A percentile compares a stretch with the other conserved stretches of the same genome.
Evolutionary conservation across 1,284 basidiomycete species (phyloP).

Genomic region (Ganoderma sinense): DNA sequence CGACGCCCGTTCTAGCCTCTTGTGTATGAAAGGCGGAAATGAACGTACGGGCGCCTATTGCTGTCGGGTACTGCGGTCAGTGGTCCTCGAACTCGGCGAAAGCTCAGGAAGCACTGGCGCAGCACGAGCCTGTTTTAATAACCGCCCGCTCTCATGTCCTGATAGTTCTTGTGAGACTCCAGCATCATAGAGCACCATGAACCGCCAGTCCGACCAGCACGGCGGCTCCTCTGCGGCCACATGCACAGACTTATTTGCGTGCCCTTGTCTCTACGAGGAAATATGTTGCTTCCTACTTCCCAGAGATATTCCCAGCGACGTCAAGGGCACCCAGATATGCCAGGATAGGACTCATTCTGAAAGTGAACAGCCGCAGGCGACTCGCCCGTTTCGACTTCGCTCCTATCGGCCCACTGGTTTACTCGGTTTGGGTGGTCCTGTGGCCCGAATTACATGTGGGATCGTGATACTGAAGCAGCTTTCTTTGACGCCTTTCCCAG

Average conservation of each 20-base stretch:
- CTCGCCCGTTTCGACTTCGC: neutral
- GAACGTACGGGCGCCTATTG: slow-evolving; percentile 1
- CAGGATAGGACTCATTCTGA: neutral
- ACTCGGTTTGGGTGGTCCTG: neutral
- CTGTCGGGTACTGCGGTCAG: neutral
- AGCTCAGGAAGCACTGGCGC: neutral
- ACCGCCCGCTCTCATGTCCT: neutral
- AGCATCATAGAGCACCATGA: neutral
- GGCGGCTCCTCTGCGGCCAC: slow-evolving; percentile 3
- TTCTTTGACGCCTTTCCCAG: slow-evolving; percentile 31
- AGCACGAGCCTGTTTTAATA: neutral
- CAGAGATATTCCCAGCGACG: slow-evolving; percentile 6
- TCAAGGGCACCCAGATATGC: neutral
- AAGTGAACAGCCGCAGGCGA: neutral
- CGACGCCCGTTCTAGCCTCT: neutral
- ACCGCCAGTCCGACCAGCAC: neutral
- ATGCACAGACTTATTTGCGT: neutral
- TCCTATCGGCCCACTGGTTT: neutral
- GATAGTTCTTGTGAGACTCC: slow-evolving; percentile 4
- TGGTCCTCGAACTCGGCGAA: neutral
- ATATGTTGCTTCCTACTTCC: neutral
- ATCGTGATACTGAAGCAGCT: slow-evolving; percentile 8
- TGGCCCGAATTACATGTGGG: neutral
- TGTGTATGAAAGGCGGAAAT: neutral
- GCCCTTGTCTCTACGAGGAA: neutral